Evolutionary conservation across 352 stramenopile species (phyloP), one percentile per base, ranked within the genome.

Genomic region (Phytophthora sojae): DNA sequence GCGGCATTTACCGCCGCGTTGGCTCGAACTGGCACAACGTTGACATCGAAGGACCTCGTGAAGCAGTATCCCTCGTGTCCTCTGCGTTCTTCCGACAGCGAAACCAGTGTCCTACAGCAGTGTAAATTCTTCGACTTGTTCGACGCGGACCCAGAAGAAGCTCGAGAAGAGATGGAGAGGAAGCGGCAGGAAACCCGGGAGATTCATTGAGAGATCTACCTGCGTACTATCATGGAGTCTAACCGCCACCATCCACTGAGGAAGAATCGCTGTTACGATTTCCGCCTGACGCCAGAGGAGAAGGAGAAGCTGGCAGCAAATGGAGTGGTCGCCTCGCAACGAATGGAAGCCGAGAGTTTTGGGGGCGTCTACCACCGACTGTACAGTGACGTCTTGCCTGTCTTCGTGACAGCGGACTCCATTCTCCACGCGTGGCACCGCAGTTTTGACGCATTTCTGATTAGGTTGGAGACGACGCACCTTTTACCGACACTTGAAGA

Each of bases 391-490:
- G 69, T 79, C 39, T 59, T 82, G 60, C 72, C 75, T 0, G 39
- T 45, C 39, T 45, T 70, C 44, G 64, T 83, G 53, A 80, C 76
- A 8, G 39, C 64, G 4, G 69, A 83, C 59, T 76, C 68, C 19
- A 51, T 82, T n/a, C 57, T 82, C 25, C 76, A 82, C 44, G 76
- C 72, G 17, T 81, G 73, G 76, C 76, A 83, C 32, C 69, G 73
- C 35, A 77, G 65, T 26, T 83, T 83, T 17, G 76, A 83, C 19
- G 60, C 60, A n/a, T 73, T 79, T 53, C 35, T 82, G 3, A 44
- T 72, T 14, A 55, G 71, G 6, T 9, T 73, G 17, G 71, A 82
- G 42, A 45, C 14, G 9, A 66, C 35, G 19, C 14, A 25, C 14
- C 21, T 66, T 29, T 2, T 4, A 2, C 25, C 25, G 25, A 29